These are phyloP conservation scores for Volutella citrinella DNA, from an alignment of 2,329 filamentous ascomycete species.

Conservation along the genomic window DNA sequence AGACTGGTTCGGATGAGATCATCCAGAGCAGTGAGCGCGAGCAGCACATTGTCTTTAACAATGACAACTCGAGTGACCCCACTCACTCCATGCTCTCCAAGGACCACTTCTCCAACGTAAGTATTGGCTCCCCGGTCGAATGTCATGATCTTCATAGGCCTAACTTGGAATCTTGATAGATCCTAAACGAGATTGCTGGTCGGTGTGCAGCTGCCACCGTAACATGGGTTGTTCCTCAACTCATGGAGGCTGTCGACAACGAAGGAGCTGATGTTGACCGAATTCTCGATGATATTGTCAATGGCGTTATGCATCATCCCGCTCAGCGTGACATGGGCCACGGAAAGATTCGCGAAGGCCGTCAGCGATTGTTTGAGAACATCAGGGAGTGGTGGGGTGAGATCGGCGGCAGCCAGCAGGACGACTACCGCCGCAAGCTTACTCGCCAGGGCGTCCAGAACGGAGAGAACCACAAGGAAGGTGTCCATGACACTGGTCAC, in stretches of 20 bases:
- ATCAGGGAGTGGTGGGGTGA: constrained; percentile 80
- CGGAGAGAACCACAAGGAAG: constrained; percentile 83
- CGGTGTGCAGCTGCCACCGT: constrained; percentile 76
- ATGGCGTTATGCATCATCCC: constrained; percentile 84
- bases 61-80: constrained; percentile 73
- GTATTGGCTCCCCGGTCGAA: too few relatives aligned
- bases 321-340: constrained; percentile 69
- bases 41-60: constrained; percentile 82
- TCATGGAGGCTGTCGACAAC: constrained; percentile 86
- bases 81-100: constrained; percentile 96
- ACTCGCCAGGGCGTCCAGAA: constrained; percentile 73
- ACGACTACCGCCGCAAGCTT: constrained; percentile 70
- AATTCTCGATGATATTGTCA: constrained; percentile 72
- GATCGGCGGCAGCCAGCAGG: constrained; percentile 59
- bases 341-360: constrained; percentile 70
- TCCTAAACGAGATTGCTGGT: constrained; percentile 85
- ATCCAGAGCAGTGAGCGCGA: constrained; percentile 81
- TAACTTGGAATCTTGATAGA: constrained; percentile 29
- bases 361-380: constrained; percentile 72
- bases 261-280: constrained; percentile 66
- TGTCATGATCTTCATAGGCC: too few relatives aligned
- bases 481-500: constrained; percentile 78
- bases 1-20: constrained; percentile 81
- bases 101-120: constrained; percentile 85
- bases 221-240: constrained; percentile 82